Conservation (phyloP, 768 basidiomycete genomes). For the Mrakia frigida region DNA sequence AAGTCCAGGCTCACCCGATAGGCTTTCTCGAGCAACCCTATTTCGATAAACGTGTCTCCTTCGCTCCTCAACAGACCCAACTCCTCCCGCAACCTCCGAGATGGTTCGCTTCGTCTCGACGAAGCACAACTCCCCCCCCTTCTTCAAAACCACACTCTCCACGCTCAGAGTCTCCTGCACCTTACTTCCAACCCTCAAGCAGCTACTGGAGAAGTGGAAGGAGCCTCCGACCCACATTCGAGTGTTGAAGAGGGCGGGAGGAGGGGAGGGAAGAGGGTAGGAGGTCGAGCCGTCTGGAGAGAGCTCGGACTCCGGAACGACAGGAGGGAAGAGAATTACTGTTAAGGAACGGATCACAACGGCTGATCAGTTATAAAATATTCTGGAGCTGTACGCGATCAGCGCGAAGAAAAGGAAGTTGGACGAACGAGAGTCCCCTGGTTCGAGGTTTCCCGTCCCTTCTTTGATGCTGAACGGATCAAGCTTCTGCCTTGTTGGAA, state of each 20-base stretch:
- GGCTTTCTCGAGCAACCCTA: not conserved
- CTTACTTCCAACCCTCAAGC: not conserved
- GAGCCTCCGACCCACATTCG: constrained; percentile 11
- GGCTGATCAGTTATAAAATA: no score
- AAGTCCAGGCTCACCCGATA: not conserved
- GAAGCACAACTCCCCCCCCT: constrained; percentile 1
- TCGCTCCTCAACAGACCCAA: not conserved
- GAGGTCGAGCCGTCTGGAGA: constrained; percentile 5
- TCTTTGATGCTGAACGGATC: not conserved
- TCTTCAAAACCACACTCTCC: not conserved
- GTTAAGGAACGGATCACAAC: no score
- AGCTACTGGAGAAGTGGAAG: not conserved
- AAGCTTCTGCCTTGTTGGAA: not conserved
- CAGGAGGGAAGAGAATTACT: not conserved
- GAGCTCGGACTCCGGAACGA: not conserved
- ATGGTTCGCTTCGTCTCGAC: constrained; percentile 4
- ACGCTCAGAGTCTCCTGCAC: not conserved
- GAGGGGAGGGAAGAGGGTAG: not conserved
- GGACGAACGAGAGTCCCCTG: constrained; percentile 5
- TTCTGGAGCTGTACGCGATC: no score
- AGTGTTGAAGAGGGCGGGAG: constrained; percentile 4
- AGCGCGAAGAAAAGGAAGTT: not conserved
- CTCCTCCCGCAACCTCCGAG: not conserved
- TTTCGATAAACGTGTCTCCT: not conserved
- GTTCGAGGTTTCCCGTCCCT: not conserved